These are phyloP conservation scores for Epichloe elymi DNA, from an alignment of 2,329 filamentous ascomycete species.

Conservation along the genomic window DNA sequence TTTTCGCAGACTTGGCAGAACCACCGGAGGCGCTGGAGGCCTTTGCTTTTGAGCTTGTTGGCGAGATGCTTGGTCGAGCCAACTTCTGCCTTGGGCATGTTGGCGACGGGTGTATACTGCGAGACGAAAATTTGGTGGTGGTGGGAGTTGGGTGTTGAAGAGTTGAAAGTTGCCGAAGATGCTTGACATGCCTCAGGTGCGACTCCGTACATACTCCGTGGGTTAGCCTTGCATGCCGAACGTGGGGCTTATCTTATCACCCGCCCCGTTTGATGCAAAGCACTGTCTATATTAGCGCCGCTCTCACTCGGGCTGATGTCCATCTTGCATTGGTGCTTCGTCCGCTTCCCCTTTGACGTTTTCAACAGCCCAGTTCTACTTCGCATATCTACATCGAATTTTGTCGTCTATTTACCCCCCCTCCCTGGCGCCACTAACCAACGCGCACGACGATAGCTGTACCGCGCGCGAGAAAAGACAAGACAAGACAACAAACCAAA, in stretches of 20 bases:
- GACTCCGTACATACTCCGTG: no score
- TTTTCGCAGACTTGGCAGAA: constrained; percentile 74
- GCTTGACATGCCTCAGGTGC: no score
- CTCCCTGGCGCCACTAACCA: no score
- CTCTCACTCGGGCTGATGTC: background rate
- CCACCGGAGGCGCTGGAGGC: constrained; percentile 71
- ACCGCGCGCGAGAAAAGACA: background rate
- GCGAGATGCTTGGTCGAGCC: constrained; percentile 81
- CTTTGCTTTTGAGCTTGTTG: constrained; percentile 81
- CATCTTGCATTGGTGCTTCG: no score
- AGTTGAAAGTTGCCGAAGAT: background rate
- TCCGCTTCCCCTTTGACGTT: no score
- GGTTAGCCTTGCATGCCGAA: constrained; percentile 2
- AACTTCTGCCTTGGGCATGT: constrained; percentile 84
- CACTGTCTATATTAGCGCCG: background rate
- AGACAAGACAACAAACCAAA: background rate
- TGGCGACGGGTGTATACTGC: constrained; percentile 14
- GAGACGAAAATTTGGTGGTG: background rate
- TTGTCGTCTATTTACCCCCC: background rate
- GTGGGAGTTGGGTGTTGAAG: background rate
- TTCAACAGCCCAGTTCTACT: background rate
- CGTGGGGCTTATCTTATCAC: constrained; percentile 1
- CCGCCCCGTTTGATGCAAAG: constrained; percentile 3
- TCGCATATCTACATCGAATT: background rate
- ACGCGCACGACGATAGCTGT: background rate